Percentiles rank a stretch among this genome's conserved stretches.
Evolutionary conservation across 2,329 filamentous ascomycete species (phyloP).

Genomic region (Aspergillus pseudoglaucus): DNA sequence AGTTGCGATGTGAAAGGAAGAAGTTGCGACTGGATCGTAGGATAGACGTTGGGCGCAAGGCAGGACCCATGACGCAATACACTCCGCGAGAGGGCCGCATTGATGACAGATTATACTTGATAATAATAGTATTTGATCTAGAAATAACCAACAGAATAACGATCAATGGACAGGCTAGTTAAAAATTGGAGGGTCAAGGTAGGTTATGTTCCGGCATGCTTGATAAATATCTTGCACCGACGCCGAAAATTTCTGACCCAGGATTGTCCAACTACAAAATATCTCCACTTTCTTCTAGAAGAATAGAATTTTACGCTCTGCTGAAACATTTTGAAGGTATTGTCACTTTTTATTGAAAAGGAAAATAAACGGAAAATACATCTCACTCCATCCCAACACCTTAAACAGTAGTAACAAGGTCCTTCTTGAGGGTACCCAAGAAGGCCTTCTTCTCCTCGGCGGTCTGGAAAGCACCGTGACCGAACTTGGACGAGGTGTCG

Average conservation of each 20-base stretch:
- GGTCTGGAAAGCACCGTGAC: slow-evolving; percentile 99
- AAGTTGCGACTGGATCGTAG: background rate
- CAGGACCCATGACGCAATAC: slow-evolving; percentile 22
- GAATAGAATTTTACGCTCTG: no score
- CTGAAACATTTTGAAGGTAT: slow-evolving; percentile 26
- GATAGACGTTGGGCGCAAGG: slow-evolving; percentile 1
- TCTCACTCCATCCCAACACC: slow-evolving; percentile 31
- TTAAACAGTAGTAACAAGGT: slow-evolving; percentile 57
- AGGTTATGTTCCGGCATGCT: no score
- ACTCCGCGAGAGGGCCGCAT: slow-evolving; percentile 8
- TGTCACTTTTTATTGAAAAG: slow-evolving; percentile 37
- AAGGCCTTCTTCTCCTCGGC: slow-evolving; percentile 95
- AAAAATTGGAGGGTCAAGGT: no score
- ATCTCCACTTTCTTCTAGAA: background rate
- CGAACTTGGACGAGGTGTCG: slow-evolving; percentile 99
- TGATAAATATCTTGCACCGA: no score
- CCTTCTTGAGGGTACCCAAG: slow-evolving; percentile 99
- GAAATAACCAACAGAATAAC: no score
- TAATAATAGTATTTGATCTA: no score
- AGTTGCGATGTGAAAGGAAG: slow-evolving; percentile 1
- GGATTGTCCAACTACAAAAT: background rate
- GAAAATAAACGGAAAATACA: slow-evolving; percentile 34
- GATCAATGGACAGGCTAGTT: no score
- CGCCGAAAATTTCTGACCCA: no score
- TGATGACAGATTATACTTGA: background rate